phyloP scores from a whole-genome alignment of 257 asterid species.

The Orobanche coerulescens region DNA sequence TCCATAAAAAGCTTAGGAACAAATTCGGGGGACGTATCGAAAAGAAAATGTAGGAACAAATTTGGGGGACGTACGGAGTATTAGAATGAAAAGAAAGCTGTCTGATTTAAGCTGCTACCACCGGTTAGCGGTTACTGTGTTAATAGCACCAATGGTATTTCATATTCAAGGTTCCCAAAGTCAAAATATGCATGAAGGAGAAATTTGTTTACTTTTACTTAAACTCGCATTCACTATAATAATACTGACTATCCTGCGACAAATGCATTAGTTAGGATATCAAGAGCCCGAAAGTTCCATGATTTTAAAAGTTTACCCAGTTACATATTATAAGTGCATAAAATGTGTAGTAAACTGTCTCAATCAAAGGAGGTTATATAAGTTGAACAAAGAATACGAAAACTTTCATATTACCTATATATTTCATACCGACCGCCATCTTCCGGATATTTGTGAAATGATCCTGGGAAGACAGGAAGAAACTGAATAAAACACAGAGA shows the following conservation, averaged over 20 bases:
- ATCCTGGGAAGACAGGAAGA: constrained; percentile 51
- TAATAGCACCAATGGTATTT: neutral
- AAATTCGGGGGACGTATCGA: too few relatives aligned
- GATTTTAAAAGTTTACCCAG: neutral
- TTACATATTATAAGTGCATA: neutral
- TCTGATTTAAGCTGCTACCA: too few relatives aligned
- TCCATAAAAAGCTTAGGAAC: too few relatives aligned
- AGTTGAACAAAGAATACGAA: neutral
- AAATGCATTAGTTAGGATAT: constrained; percentile 1
- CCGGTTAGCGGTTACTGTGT: too few relatives aligned
- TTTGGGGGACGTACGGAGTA: too few relatives aligned
- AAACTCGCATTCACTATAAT: neutral
- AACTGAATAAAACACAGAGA: constrained; percentile 13
- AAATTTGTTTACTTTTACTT: neutral
- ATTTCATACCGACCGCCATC: constrained; percentile 73
- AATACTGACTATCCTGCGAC: neutral
- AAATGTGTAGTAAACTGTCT: neutral
- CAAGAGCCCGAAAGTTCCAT: neutral
- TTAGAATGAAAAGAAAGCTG: too few relatives aligned
- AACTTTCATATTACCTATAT: constrained; percentile 53
- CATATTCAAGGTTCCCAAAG: neutral
- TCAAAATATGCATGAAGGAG: neutral
- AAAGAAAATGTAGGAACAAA: too few relatives aligned
- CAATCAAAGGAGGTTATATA: neutral
- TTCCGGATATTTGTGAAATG: constrained; percentile 63